Conservation (phyloP, 2,329 filamentous ascomycete species). For the Penicillium olsonii region DNA sequence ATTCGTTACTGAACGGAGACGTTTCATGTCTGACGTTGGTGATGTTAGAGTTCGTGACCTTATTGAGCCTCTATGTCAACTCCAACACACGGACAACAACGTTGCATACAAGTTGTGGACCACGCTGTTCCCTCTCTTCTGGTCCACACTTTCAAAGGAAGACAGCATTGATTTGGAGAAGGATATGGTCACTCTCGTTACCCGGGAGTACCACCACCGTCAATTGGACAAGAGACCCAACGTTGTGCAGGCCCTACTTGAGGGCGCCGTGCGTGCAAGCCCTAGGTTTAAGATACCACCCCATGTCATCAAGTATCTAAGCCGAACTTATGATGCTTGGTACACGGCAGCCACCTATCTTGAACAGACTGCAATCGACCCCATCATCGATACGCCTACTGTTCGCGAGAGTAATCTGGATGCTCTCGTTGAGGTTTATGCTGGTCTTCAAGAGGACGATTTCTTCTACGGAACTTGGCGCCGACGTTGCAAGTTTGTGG, state of each 20-base stretch:
- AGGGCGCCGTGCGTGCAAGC: conserved; percentile 79
- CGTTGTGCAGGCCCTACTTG: conserved; percentile 87
- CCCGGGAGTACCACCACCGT: conserved; percentile 91
- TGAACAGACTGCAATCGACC: conserved; percentile 83
- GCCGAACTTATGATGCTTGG: conserved; percentile 94
- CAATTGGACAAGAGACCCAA: conserved; percentile 96
- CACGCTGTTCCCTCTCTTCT: conserved; percentile 86
- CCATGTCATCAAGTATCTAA: conserved; percentile 93
- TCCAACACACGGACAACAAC: conserved; percentile 84
- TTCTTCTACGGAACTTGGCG: conserved; percentile 98
- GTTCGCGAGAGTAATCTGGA: conserved; percentile 94
- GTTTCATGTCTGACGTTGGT: conserved; percentile 80
- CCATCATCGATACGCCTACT: conserved; percentile 77
- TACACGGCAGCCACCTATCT: conserved; percentile 91
- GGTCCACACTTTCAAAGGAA: conserved; percentile 83
- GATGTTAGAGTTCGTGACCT: conserved; percentile 87
- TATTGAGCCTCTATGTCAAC: conserved; percentile 83
- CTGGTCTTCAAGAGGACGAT: conserved; percentile 88
- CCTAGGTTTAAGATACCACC: conserved; percentile 91
- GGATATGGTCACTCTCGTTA: conserved; percentile 84
- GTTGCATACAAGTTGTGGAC: conserved; percentile 91
- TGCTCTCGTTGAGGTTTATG: conserved; percentile 90
- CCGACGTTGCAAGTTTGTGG: conserved; percentile 90
- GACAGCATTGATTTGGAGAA: conserved; percentile 89
- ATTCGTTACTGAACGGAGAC: conserved; percentile 74